A percentile compares a stretch with the other conserved stretches of the same genome.
Conservation (phyloP, 176 grass and related monocot species). For the Juncus inflexus region DNA sequence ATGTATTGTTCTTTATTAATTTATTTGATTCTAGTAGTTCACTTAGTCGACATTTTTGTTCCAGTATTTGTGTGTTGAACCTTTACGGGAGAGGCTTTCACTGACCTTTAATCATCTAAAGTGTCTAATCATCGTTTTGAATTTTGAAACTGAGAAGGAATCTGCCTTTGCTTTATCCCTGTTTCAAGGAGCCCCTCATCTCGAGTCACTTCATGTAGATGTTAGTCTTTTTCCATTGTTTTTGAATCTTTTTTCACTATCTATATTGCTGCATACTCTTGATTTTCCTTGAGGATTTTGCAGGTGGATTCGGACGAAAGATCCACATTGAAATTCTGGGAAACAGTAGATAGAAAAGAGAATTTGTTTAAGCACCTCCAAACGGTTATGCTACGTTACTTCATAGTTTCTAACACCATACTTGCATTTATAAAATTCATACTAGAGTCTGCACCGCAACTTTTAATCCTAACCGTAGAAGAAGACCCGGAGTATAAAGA, state of each 20-base stretch:
- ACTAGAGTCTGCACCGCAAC: background rate
- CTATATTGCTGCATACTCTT: background rate
- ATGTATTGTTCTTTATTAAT: background rate
- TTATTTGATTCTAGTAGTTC: background rate
- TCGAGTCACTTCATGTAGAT: background rate
- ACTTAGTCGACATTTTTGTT: background rate
- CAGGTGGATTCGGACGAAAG: background rate
- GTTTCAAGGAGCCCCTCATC: background rate
- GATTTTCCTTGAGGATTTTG: background rate
- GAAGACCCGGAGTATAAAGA: background rate
- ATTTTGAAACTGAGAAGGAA: background rate
- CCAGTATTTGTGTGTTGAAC: background rate
- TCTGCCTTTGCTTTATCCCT: background rate
- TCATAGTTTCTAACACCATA: no score
- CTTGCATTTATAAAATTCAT: conserved; percentile 5
- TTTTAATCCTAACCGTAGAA: background rate
- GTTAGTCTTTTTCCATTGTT: background rate
- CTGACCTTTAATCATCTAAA: conserved; percentile 5
- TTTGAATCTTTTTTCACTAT: no score
- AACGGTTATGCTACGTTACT: background rate
- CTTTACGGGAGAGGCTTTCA: background rate
- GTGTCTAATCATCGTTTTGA: background rate
- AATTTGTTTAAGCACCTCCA: conserved; percentile 7
- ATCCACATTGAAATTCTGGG: background rate
- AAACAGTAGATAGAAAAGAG: background rate